These are phyloP conservation scores for Apiospora hydei DNA, from an alignment of 2,329 filamentous ascomycete genomes.

Conservation along the genomic window DNA sequence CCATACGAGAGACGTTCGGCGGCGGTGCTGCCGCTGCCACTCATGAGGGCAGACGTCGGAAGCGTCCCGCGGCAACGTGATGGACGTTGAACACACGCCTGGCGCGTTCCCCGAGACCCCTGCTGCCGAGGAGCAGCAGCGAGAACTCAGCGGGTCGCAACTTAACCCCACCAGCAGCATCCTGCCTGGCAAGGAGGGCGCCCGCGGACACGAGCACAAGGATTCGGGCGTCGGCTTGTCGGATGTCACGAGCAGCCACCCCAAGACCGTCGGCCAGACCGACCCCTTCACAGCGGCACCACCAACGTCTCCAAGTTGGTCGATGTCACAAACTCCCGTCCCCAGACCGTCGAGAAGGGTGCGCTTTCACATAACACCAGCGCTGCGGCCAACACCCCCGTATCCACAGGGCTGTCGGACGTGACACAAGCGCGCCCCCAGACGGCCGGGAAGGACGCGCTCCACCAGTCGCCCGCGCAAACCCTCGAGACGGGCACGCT, in stretches of 20 bases:
- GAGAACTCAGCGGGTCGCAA: not conserved
- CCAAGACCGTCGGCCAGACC: not conserved
- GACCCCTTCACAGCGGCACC: not conserved
- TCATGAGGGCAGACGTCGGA: not conserved
- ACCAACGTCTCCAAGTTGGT: not conserved
- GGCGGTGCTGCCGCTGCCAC: not conserved
- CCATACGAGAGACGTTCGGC: not conserved
- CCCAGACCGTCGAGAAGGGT: not conserved
- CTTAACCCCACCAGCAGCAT: not conserved
- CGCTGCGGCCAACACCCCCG: not conserved
- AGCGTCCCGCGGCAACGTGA: not conserved
- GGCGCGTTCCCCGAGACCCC: slow-evolving; percentile 23
- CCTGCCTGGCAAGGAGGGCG: not conserved
- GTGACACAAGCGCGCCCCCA: not conserved
- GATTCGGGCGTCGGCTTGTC: slow-evolving; percentile 9
- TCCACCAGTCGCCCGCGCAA: not conserved
- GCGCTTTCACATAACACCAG: not conserved
- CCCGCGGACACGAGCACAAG: not conserved
- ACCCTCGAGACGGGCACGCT: not conserved
- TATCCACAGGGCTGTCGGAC: not conserved
- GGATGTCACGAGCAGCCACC: not conserved
- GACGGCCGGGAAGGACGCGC: not conserved
- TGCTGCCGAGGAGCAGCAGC: not conserved
- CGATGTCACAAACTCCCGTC: not conserved
- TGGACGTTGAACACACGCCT: not conserved